phyloP scores from a whole-genome alignment of 306 rosid genomes.

The Castanea mollissima region DNA sequence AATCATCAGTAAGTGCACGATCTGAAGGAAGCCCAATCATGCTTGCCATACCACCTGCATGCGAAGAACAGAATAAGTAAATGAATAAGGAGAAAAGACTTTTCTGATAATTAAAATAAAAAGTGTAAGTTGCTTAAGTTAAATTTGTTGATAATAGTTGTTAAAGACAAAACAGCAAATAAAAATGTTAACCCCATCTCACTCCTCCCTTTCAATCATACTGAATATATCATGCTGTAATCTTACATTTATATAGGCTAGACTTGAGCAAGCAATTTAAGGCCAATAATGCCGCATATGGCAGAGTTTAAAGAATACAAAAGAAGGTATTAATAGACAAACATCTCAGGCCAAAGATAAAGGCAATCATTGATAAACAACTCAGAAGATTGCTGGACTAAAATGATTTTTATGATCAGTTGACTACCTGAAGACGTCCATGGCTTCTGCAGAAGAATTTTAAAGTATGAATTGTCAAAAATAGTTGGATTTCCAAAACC shows the following conservation, averaged over 20 bases:
- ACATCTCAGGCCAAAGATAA: neutral
- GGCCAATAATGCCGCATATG: neutral
- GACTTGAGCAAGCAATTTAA: neutral
- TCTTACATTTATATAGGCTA: neutral
- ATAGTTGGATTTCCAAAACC: conserved; percentile 82
- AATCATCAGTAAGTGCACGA: too few species aligned
- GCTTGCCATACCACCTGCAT: too few species aligned
- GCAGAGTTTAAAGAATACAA: neutral
- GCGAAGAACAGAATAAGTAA: too few species aligned
- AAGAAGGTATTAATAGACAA: neutral
- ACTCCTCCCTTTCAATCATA: neutral
- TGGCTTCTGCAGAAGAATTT: conserved; percentile 83
- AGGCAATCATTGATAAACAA: conserved; percentile 2
- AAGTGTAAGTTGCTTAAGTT: neutral
- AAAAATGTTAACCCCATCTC: neutral
- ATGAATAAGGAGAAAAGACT: too few species aligned
- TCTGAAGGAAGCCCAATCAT: too few species aligned
- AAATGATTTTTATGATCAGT: conserved; percentile 6
- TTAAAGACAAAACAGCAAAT: neutral
- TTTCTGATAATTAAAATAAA: neutral
- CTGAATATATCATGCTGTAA: neutral
- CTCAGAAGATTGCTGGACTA: conserved; percentile 3
- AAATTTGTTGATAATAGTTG: neutral
- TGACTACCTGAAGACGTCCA: conserved; percentile 62
- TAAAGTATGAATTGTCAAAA: conserved; percentile 88